A percentile compares a stretch with the other conserved stretches of the same genome.
Evolutionary conservation across 176 grass and related monocot genomes (phyloP).

Genomic region (Echinochloa phyllopogon): DNA sequence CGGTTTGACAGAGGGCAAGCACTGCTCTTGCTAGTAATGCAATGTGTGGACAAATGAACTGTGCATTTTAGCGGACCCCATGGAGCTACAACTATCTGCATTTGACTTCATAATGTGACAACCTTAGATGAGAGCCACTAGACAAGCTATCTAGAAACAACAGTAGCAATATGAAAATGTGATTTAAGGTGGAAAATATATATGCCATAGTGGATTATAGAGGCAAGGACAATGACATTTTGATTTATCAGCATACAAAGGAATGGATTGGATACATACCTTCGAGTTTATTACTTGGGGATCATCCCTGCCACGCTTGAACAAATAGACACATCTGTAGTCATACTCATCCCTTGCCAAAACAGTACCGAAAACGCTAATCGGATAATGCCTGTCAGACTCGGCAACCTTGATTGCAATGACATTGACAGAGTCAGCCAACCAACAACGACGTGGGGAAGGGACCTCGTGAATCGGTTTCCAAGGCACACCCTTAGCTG

Average conservation of each 20-base stretch:
- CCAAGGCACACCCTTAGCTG: background rate
- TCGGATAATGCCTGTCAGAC: background rate
- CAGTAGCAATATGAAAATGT: background rate
- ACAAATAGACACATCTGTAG: slow-evolving; percentile 18
- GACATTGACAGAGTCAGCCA: slow-evolving; percentile 2
- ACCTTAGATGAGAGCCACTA: background rate
- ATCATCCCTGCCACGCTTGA: background rate
- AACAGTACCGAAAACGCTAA: background rate
- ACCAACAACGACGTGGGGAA: background rate
- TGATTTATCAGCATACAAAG: background rate
- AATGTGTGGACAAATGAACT: background rate
- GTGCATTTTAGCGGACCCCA: background rate
- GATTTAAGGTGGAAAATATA: background rate
- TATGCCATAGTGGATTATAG: background rate
- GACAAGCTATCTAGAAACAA: background rate
- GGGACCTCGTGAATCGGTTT: background rate
- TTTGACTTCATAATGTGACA: background rate
- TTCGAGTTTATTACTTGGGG: background rate
- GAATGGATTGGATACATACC: background rate
- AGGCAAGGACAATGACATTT: background rate
- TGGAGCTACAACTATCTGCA: background rate
- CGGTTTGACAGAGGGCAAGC: background rate
- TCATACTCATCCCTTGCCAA: slow-evolving; percentile 8
- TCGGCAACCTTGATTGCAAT: slow-evolving; percentile 1
- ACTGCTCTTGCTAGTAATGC: background rate